phyloP scores from a whole-genome alignment of 1,284 basidiomycete species.

The Malassezia obtusa region DNA sequence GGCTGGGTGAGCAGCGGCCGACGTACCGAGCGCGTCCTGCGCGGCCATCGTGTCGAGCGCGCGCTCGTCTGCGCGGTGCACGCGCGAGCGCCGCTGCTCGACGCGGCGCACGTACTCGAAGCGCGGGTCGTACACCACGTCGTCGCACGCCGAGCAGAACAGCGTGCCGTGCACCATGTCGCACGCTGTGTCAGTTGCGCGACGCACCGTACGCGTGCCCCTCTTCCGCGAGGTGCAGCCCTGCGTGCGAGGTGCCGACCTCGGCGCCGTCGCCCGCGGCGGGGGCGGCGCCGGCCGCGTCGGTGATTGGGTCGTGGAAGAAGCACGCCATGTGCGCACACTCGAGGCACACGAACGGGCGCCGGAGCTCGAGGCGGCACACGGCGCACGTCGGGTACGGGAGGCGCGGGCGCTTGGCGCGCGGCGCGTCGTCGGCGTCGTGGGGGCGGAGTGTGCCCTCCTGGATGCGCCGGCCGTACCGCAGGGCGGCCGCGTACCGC shows the following conservation, averaged over 20 bases:
- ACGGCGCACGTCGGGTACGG: constrained; percentile 35
- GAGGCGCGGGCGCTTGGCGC: constrained; percentile 19
- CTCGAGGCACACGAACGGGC: constrained; percentile 41
- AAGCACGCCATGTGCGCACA: constrained; percentile 40
- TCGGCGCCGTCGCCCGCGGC: constrained; percentile 16
- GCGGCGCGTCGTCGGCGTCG: constrained; percentile 17
- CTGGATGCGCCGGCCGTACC: constrained; percentile 33
- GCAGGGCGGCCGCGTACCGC: constrained; percentile 31
- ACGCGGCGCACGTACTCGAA: constrained; percentile 24
- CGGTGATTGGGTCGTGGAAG: constrained; percentile 16
- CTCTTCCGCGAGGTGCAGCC: constrained; percentile 15
- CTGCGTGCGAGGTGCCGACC: constrained; percentile 19
- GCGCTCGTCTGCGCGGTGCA: constrained; percentile 17
- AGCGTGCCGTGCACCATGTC: constrained; percentile 40
- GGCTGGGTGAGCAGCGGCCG: neutral
- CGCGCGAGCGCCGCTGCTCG: constrained; percentile 20
- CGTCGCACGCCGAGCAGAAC: constrained; percentile 38
- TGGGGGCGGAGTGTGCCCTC: constrained; percentile 23
- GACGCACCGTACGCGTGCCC: constrained; percentile 17
- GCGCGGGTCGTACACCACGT: constrained; percentile 35
- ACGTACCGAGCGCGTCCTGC: constrained; percentile 6
- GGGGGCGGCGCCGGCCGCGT: neutral
- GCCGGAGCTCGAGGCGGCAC: constrained; percentile 30
- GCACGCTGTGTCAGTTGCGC: constrained; percentile 18
- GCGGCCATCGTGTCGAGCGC: constrained; percentile 3